Base-by-base conservation (phyloP, 768 basidiomycete species). In the Boletus edulis region DNA sequence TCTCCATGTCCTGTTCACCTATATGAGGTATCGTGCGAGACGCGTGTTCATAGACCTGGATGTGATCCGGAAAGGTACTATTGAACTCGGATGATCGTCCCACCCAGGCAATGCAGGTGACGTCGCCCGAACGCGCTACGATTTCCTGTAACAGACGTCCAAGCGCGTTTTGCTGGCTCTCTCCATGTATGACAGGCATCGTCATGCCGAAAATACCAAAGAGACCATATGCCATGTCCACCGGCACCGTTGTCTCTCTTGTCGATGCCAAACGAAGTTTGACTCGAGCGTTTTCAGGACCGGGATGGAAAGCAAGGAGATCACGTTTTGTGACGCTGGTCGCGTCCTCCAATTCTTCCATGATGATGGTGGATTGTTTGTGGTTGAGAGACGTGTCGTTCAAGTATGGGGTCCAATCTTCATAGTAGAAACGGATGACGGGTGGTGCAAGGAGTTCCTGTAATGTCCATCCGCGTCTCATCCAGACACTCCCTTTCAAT, bases 381-480 rank as follows among this genome's bases (percentile, higher is more conserved):
- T 64, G 63, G 35, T 65, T 65, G n/a, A 13, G 14, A 4, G 49
- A 57, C 6, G 17, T 37, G 29, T 60, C 20, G 14, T 55, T 49
- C 47, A 63, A 15, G 51, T 65, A 65, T 9, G 56, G 64, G 0
- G 61, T 63, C 64, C 64, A 66, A 42, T 63, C 57, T 35, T 49
- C 44, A 20, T 56, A 48, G 50, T 66, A 65, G 43, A 65, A 66
- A 13, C 63, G 56, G 39, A 65, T 52, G 50, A 60, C 8, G 3
- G 47, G 58, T 15, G 64, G 64, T 1, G 64, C 61, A 18, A 66
- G 60, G 9, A 65, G 58, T 24, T 65, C 64, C 22, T 65, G 64
- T 5, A 65, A 29, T 3, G 64, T 65, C 64, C 64, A 66, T 37
- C 64, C 61, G 4, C 64, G 61, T 8, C 8, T 56, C 58, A 65